Conservation (phyloP, 495 filamentous ascomycete genomes). For the Penicillium simplicissimum region DNA sequence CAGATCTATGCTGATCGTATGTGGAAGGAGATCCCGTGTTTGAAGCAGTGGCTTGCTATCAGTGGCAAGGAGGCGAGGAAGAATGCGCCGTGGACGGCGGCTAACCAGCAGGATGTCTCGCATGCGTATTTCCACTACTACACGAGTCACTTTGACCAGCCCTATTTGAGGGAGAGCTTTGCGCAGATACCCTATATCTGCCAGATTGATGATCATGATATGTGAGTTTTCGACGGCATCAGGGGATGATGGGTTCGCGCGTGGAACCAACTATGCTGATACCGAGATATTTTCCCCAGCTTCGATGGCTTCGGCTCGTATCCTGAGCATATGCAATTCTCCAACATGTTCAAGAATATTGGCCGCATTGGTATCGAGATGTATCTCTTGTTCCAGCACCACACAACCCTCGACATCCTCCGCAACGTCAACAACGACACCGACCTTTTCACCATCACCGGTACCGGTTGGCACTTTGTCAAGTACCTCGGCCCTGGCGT, state of each 20-base stretch:
- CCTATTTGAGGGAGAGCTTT: constrained; percentile 88
- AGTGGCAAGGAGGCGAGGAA: constrained; percentile 90
- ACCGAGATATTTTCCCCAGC: constrained; percentile 40
- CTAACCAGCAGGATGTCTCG: constrained; percentile 90
- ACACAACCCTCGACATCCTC: constrained; percentile 91
- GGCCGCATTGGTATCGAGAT: constrained; percentile 96
- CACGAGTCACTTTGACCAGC: constrained; percentile 95
- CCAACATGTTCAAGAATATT: constrained; percentile 97
- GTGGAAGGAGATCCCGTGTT: constrained; percentile 91
- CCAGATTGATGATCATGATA: constrained; percentile 95
- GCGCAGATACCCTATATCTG: constrained; percentile 95
- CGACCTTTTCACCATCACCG: constrained; percentile 96
- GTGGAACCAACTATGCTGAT: constrained; percentile 15
- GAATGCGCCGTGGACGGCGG: constrained; percentile 85
- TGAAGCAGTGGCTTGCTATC: constrained; percentile 92
- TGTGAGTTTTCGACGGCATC: constrained; percentile 60
- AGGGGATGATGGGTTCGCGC: too few species aligned
- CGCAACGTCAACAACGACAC: constrained; percentile 80
- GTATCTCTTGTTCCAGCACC: constrained; percentile 99
- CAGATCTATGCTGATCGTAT: constrained; percentile 96
- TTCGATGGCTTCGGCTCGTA: constrained; percentile 99
- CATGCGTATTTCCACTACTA: constrained; percentile 99
- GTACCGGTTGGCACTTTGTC: constrained; percentile 96
- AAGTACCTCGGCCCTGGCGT: constrained; percentile 94
- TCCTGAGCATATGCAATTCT: constrained; percentile 97